Evolutionary conservation across 345 rosid genomes (phyloP).

Genomic region (sweet orange (Citrus sinensis)): DNA sequence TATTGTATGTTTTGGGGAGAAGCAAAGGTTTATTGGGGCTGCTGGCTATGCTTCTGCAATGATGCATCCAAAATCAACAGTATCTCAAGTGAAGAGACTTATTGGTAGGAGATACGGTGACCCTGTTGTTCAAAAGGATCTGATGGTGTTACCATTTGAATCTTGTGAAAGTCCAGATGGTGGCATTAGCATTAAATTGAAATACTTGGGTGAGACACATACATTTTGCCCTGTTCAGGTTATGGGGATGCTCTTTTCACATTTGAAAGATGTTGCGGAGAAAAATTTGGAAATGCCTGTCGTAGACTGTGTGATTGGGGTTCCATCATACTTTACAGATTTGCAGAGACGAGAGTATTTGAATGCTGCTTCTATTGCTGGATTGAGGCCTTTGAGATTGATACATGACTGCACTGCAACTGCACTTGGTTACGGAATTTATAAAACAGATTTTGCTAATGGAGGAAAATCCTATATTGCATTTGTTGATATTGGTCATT

Average conservation of each 20-base stretch:
- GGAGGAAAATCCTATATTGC: conserved; percentile 42
- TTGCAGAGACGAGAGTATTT: conserved; percentile 55
- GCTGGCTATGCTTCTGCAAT: conserved; percentile 51
- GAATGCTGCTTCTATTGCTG: conserved; percentile 51
- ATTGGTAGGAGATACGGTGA: conserved; percentile 42
- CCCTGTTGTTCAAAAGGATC: conserved; percentile 44
- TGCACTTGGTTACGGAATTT: conserved; percentile 59
- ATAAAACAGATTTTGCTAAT: conserved; percentile 47
- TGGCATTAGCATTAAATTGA: conserved; percentile 43
- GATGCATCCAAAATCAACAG: conserved; percentile 49
- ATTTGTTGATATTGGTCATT: conserved; percentile 60
- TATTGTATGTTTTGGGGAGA: conserved; percentile 54
- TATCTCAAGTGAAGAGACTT: conserved; percentile 55
- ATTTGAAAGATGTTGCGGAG: conserved; percentile 51
- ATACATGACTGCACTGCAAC: conserved; percentile 60
- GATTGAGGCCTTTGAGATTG: conserved; percentile 55
- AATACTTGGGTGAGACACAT: conserved; percentile 37
- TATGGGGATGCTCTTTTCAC: conserved; percentile 52
- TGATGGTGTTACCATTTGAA: conserved; percentile 41
- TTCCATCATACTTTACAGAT: conserved; percentile 60
- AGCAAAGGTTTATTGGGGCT: conserved; percentile 53
- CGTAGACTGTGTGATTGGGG: conserved; percentile 50
- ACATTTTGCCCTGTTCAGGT: conserved; percentile 43
- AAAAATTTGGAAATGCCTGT: conserved; percentile 46
- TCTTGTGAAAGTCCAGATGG: conserved; percentile 41